Conservation (phyloP, 2,329 filamentous ascomycete species). For the Sporothrix sp. region DNA sequence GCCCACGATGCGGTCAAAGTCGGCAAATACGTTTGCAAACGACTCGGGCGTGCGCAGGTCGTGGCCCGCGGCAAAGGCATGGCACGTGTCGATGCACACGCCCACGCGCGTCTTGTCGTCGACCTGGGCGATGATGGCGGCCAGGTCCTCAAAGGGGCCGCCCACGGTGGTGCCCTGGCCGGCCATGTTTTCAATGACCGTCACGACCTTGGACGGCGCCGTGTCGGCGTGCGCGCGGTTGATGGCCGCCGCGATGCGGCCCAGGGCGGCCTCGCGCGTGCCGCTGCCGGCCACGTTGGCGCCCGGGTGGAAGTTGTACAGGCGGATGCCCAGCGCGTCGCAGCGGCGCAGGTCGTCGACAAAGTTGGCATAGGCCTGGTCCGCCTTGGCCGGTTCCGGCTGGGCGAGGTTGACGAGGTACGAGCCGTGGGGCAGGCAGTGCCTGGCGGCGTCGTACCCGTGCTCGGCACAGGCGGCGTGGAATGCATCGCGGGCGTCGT, state of each 20-base stretch:
- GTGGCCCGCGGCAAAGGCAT: slow-evolving; percentile 89
- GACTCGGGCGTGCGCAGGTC: slow-evolving; percentile 68
- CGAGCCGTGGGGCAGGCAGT: slow-evolving; percentile 84
- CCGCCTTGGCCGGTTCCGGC: slow-evolving; percentile 65
- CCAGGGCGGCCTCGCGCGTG: slow-evolving; percentile 58
- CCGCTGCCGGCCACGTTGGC: slow-evolving; percentile 58
- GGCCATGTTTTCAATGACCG: slow-evolving; percentile 92
- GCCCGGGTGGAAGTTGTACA: slow-evolving; percentile 99
- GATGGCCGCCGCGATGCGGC: slow-evolving; percentile 69
- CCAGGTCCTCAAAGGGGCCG: slow-evolving; percentile 73
- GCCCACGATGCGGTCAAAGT: slow-evolving; percentile 72
- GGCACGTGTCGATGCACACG: slow-evolving; percentile 94
- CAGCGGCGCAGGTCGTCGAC: slow-evolving; percentile 81
- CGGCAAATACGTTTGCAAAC: slow-evolving; percentile 61
- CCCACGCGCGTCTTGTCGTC: slow-evolving; percentile 77
- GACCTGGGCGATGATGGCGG: slow-evolving; percentile 70
- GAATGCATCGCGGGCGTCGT: slow-evolving; percentile 61
- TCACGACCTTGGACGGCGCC: slow-evolving; percentile 53
- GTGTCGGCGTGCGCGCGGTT: slow-evolving; percentile 75
- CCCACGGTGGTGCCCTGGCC: slow-evolving; percentile 82
- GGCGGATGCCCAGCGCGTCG: slow-evolving; percentile 69
- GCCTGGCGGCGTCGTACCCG: slow-evolving; percentile 58
- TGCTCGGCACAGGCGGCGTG: slow-evolving; percentile 56
- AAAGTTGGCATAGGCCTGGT: slow-evolving; percentile 78
- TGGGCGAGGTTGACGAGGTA: slow-evolving; percentile 96